Evolutionary conservation across 2,329 filamentous ascomycete species (phyloP), one percentile per base, ranked within the genome.

Genomic region (Drechmeria coniospora): DNA sequence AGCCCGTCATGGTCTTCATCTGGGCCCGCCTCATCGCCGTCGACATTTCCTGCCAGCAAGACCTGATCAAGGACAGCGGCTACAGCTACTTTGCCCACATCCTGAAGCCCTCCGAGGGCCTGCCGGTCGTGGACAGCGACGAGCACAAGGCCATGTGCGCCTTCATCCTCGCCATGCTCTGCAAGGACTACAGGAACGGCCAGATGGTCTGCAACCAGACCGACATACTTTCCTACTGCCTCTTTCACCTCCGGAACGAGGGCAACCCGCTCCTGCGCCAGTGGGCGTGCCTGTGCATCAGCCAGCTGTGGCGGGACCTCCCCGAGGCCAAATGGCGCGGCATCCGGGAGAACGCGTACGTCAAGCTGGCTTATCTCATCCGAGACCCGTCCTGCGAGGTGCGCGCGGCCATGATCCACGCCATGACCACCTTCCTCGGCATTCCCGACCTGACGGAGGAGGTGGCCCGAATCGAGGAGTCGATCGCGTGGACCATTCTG

Each of bases 91-190:
- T 98, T 50, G 84, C 90, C 28, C 78, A 77, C 36, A 93, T 95
- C 29, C 67, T 95, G 37, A 87, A 86, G 44, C 83, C 86, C 2
- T 70, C 71, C 8, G 83, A 86, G 37, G 72, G 73, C 2, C 76
- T 95, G 27, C 83, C 84, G 0, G 79, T 93, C 14, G 74, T 79
- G 19, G 92, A 94, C 46, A 76, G 76, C 30, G 82, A 84, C 40
- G 90, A 95, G 55, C 90, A 98, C 59, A 83, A 92, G 46, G 90
- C 90, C 23, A 98, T 98, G 90, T 95, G 90, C 50, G 86, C 90
- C 2, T 98, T 98, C 48, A 93, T 98, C 35, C 72, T 95, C 23
- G 80, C 87, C 15, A 92, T 94, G 68, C 83, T 98, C 36, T 98
- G 90, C 68, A 92, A 90, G 48, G 80, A 80, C 37, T 93, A 93